These are phyloP conservation scores for Petunia hybrid DNA, from an alignment of 305 asterid genomes.

Conservation along the genomic window DNA sequence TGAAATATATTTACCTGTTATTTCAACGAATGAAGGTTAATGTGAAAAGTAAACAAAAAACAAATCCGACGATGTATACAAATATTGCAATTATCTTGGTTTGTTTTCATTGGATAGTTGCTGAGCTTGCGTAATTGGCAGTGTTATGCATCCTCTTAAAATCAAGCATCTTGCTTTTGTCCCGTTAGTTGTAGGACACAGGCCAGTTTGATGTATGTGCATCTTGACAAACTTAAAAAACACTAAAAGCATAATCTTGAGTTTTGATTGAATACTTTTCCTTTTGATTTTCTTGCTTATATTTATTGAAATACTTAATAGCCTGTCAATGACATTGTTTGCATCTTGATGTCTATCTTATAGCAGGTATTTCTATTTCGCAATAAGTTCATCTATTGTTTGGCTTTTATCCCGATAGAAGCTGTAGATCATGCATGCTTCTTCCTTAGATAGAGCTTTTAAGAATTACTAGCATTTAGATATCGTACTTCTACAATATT, in stretches of 20 bases:
- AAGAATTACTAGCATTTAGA: neutral
- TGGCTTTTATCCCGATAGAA: neutral
- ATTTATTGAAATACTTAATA: neutral
- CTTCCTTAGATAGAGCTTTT: neutral
- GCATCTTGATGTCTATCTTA: neutral
- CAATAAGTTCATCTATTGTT: neutral
- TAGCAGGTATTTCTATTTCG: neutral
- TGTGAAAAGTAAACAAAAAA: neutral
- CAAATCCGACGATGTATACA: neutral
- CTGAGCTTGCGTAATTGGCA: neutral
- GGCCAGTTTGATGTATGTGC: neutral
- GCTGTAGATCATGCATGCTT: neutral
- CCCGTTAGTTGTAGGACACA: neutral
- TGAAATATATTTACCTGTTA: neutral
- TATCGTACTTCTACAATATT: neutral
- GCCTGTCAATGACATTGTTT: neutral
- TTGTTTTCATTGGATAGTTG: neutral
- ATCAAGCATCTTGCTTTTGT: constrained; percentile 1
- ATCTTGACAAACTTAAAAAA: neutral
- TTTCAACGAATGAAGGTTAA: neutral
- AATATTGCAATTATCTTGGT: neutral
- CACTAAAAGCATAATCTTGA: neutral
- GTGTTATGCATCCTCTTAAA: neutral
- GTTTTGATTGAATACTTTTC: neutral
- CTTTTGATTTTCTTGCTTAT: neutral